These are phyloP conservation scores for Globisporangium canariense DNA, from an alignment of 352 stramenopile species.

Conservation along the genomic window DNA sequence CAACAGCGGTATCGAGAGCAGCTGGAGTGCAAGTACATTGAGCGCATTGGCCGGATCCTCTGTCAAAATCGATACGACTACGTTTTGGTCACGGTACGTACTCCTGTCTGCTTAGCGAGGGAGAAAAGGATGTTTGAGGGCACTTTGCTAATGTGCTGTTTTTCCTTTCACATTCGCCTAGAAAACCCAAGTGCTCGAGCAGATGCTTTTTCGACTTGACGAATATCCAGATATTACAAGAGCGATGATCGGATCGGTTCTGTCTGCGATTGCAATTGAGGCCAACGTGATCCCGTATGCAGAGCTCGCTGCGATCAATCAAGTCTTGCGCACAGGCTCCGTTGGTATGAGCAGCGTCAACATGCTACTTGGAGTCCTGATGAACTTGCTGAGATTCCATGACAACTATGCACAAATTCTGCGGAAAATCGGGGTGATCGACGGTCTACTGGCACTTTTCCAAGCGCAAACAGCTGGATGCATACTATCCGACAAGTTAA, in stretches of 20 bases:
- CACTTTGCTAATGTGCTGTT: neutral
- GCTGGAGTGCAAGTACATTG: constrained; percentile 47
- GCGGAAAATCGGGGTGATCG: constrained; percentile 32
- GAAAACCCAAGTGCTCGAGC: constrained; percentile 37
- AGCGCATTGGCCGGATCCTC: constrained; percentile 48
- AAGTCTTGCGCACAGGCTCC: constrained; percentile 26
- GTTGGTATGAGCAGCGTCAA: constrained; percentile 24
- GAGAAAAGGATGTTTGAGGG: constrained; percentile 1
- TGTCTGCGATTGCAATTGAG: constrained; percentile 59
- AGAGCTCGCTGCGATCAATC: constrained; percentile 36
- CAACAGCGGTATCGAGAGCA: constrained; percentile 10
- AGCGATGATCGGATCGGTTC: constrained; percentile 47
- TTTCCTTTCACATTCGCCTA: constrained; percentile 16
- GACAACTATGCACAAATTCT: constrained; percentile 39
- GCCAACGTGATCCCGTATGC: constrained; percentile 47
- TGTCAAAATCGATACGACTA: constrained; percentile 46
- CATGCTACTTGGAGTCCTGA: constrained; percentile 35
- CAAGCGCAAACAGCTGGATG: constrained; percentile 29
- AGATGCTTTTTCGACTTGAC: constrained; percentile 39
- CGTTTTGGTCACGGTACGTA: constrained; percentile 47
- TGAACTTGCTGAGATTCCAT: constrained; percentile 47
- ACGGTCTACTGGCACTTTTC: constrained; percentile 38
- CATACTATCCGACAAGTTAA: constrained; percentile 18
- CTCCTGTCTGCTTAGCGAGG: neutral
- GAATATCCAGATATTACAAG: constrained; percentile 46